Conservation (phyloP, 2,329 filamentous ascomycete species). For the Tolypocladium nubicola region DNA sequence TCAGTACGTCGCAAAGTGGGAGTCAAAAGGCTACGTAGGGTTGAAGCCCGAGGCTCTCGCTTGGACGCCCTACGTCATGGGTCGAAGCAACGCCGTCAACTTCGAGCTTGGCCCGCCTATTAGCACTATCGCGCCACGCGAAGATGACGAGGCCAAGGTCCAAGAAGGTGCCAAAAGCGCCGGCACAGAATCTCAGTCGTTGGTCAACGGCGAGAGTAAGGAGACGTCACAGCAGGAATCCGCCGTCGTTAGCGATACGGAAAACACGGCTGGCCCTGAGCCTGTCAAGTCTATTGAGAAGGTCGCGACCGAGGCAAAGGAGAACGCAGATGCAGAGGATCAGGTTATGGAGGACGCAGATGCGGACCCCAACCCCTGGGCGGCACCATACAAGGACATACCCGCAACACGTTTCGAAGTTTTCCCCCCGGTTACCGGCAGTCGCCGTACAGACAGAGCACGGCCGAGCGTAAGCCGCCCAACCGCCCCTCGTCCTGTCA, state of each 20-base stretch:
- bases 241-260: slow-evolving; percentile 1
- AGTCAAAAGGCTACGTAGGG: slow-evolving; percentile 77
- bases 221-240: background rate
- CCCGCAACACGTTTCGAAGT: slow-evolving; percentile 66
- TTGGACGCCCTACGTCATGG: slow-evolving; percentile 98
- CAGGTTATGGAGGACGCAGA: slow-evolving; percentile 15
- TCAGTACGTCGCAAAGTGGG: slow-evolving; percentile 82
- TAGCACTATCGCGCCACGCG: slow-evolving; percentile 78
- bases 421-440: slow-evolving; percentile 53
- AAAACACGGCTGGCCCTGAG: slow-evolving; percentile 9
- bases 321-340: slow-evolving; percentile 14
- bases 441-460: slow-evolving; percentile 36
- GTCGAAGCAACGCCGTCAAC: slow-evolving; percentile 68
- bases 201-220: slow-evolving; percentile 12
- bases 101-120: slow-evolving; percentile 75
- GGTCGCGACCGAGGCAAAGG: slow-evolving; percentile 19
- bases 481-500: slow-evolving; percentile 20
- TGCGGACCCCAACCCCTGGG: slow-evolving; percentile 29
- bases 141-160: slow-evolving; percentile 50
- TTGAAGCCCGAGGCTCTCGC: slow-evolving; percentile 71
- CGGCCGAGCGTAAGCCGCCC: slow-evolving; percentile 31
- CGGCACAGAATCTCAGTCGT: slow-evolving; percentile 9
- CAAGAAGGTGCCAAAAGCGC: slow-evolving; percentile 18
- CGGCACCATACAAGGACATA: slow-evolving; percentile 42
- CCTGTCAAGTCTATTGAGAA: slow-evolving; percentile 20